A percentile compares a stretch with the other conserved stretches of the same genome.
phyloP scores from a whole-genome alignment of 2,329 filamentous ascomycete genomes.

The Didymella pomorum region DNA sequence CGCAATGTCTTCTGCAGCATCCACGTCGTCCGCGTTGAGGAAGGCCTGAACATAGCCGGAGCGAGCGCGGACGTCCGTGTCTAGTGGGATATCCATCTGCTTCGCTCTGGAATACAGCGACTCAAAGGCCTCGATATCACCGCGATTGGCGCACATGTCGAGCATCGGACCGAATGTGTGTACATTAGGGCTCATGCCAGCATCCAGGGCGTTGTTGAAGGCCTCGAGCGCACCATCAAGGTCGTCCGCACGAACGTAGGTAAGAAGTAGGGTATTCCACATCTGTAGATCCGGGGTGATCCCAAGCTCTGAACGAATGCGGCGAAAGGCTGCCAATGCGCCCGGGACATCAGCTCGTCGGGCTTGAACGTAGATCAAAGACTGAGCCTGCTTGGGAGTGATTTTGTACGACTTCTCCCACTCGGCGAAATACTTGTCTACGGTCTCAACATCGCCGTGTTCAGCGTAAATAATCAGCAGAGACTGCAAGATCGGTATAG shows the following conservation, averaged over 20 bases:
- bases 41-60: conserved; percentile 68
- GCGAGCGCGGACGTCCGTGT: conserved; percentile 34
- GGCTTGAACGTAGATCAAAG: conserved; percentile 74
- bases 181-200: conserved; percentile 62
- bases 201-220: conserved; percentile 67
- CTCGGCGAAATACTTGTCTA: conserved; percentile 46
- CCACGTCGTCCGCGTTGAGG: conserved; percentile 56
- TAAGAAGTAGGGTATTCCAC: conserved; percentile 82
- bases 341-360: conserved; percentile 69
- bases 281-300: conserved; percentile 65
- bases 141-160: conserved; percentile 72
- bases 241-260: conserved; percentile 71
- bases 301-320: conserved; percentile 65
- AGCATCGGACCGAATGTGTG: conserved; percentile 78
- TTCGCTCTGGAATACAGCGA: conserved; percentile 71
- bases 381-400: conserved; percentile 27
- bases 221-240: conserved; percentile 69
- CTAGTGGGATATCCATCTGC: conserved; percentile 43
- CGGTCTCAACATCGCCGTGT: conserved; percentile 43
- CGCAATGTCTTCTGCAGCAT: conserved; percentile 59
- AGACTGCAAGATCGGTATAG: conserved; percentile 28
- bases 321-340: conserved; percentile 68
- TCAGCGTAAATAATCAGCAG: conserved; percentile 44
- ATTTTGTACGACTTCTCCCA: conserved; percentile 26
- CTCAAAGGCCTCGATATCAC: conserved; percentile 75